Conservation (phyloP, 495 filamentous ascomycete species). For the Halenospora varia region DNA sequence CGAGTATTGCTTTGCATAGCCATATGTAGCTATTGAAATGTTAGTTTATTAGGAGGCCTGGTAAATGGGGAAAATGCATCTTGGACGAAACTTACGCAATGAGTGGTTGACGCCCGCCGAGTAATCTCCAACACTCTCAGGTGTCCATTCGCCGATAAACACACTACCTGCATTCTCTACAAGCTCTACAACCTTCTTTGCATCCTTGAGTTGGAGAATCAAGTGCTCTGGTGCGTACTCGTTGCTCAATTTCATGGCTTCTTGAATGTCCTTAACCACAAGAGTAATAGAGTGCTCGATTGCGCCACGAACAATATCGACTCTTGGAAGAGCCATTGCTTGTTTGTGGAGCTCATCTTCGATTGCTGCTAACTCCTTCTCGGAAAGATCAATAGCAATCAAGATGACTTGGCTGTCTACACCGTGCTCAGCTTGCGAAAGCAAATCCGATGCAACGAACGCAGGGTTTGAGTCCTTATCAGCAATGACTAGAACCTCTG, state of each 20-base stretch:
- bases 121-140: slow-evolving; percentile 96
- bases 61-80: slow-evolving; percentile 19
- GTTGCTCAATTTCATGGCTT: slow-evolving; percentile 87
- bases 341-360: slow-evolving; percentile 88
- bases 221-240: slow-evolving; percentile 96
- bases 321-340: slow-evolving; percentile 81
- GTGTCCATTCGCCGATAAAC: slow-evolving; percentile 93
- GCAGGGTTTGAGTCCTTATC: slow-evolving; percentile 86
- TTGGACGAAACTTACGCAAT: slow-evolving; percentile 64
- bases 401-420: slow-evolving; percentile 92
- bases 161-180: slow-evolving; percentile 96
- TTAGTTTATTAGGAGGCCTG: slow-evolving; percentile 13
- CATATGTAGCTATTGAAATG: slow-evolving; percentile 77
- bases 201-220: slow-evolving; percentile 80
- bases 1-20: slow-evolving; percentile 96
- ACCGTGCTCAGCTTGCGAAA: slow-evolving; percentile 95
- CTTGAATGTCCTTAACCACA: slow-evolving; percentile 69
- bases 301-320: slow-evolving; percentile 89
- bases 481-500: slow-evolving; percentile 94
- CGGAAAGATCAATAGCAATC: slow-evolving; percentile 76
- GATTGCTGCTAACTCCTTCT: slow-evolving; percentile 68
- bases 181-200: slow-evolving; percentile 63
- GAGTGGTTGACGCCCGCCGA: slow-evolving; percentile 97
- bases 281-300: slow-evolving; percentile 90
- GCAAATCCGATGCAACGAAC: slow-evolving; percentile 90